These are phyloP conservation scores for Penicillium bovifimosum DNA, from an alignment of 495 filamentous ascomycete genomes.

Conservation along the genomic window DNA sequence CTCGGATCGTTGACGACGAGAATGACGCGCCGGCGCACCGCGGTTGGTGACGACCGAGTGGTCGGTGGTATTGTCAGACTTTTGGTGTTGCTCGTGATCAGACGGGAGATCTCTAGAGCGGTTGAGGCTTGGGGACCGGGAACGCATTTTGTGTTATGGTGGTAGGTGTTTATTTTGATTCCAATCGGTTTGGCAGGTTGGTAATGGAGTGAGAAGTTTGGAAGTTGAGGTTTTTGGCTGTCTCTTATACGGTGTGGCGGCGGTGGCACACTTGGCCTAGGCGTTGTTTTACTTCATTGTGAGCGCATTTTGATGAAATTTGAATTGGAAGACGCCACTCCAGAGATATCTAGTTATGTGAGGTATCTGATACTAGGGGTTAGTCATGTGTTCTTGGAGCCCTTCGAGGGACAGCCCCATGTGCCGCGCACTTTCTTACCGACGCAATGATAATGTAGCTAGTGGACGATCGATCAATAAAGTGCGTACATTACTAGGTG, in stretches of 20 bases:
- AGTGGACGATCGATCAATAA: too few species aligned
- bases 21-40: slow-evolving; percentile 17
- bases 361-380: neutral
- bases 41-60: slow-evolving; percentile 15
- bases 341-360: too few species aligned
- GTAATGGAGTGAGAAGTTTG: neutral
- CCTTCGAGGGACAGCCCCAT: too few species aligned
- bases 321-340: neutral
- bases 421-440: too few species aligned
- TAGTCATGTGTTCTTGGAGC: neutral
- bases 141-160: slow-evolving; percentile 6
- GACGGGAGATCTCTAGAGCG: slow-evolving; percentile 1
- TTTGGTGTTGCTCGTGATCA: slow-evolving; percentile 3
- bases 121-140: slow-evolving; percentile 11
- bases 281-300: slow-evolving; percentile 9
- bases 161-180: neutral
- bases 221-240: neutral
- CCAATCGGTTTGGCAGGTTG: neutral
- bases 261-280: neutral
- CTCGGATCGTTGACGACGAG: slow-evolving; percentile 17
- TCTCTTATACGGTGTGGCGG: slow-evolving; percentile 4
- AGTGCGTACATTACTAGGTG: too few species aligned
- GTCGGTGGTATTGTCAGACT: slow-evolving; percentile 5
- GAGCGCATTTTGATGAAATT: slow-evolving; percentile 13
- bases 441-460: too few species aligned